Percentiles rank a stretch among this genome's conserved stretches.
Evolutionary conservation across 108 stramenopile species (phyloP).

Genomic region (Nitzschia sp.): DNA sequence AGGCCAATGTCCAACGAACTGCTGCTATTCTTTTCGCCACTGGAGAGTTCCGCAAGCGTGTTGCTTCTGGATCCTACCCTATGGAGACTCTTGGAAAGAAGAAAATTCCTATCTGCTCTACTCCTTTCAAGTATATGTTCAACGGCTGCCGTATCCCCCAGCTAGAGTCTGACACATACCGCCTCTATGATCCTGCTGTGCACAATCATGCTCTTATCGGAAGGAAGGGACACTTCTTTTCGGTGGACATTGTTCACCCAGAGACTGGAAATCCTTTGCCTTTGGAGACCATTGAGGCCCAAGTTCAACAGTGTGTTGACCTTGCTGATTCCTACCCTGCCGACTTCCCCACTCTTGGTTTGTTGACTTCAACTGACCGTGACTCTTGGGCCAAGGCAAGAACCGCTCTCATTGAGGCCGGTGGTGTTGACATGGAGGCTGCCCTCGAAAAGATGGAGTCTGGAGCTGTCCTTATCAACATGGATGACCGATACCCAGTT

Average conservation of each 20-base stretch:
- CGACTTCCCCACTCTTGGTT: conserved; percentile 43
- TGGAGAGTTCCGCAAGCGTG: conserved; percentile 69
- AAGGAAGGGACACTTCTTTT: conserved; percentile 69
- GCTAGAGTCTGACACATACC: conserved; percentile 67
- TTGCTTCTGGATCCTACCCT: conserved; percentile 63
- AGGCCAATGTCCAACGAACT: conserved; percentile 42
- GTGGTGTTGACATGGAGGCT: conserved; percentile 56
- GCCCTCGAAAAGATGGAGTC: conserved; percentile 72
- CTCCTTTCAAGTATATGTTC: conserved; percentile 92
- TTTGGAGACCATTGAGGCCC: conserved; percentile 40
- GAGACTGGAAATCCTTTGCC: conserved; percentile 35
- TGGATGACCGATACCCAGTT: conserved; percentile 67
- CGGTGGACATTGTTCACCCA: conserved; percentile 40
- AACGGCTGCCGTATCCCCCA: conserved; percentile 84
- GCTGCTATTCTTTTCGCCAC: conserved; percentile 70
- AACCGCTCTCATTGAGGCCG: conserved; percentile 56
- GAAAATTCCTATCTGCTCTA: conserved; percentile 70
- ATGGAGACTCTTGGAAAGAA: conserved; percentile 63
- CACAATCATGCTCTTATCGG: conserved; percentile 74
- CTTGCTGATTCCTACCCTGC: conserved; percentile 34
- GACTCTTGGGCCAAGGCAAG: conserved; percentile 77
- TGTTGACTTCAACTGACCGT: conserved; percentile 71
- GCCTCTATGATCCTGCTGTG: conserved; percentile 73
- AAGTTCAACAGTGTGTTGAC: conserved; percentile 45
- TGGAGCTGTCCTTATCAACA: conserved; percentile 75